Percentiles rank a stretch among this genome's conserved stretches.
These are phyloP conservation scores for Cardiospermum halicacabum DNA, from an alignment of 345 rosid genomes.

Conservation along the genomic window DNA sequence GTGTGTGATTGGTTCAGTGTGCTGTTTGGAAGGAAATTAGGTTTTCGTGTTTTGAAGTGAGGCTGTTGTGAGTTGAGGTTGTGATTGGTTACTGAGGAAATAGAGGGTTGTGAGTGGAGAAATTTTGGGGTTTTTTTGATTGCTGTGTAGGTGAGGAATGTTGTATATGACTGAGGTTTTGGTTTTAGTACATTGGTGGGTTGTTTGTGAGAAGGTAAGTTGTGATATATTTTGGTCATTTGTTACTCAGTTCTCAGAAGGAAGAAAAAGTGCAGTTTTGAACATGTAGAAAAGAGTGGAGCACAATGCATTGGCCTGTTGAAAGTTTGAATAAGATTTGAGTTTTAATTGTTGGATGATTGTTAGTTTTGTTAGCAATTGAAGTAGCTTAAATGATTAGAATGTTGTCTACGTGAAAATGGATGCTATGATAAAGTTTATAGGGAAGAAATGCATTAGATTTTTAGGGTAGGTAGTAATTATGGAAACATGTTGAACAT, in stretches of 20 bases:
- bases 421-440: background rate
- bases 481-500: too few species aligned
- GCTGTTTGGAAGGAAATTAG: constrained; percentile 7
- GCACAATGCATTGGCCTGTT: background rate
- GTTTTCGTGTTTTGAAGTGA: constrained; percentile 2
- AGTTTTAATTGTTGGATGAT: background rate
- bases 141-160: background rate
- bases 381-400: background rate
- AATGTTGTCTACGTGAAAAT: background rate
- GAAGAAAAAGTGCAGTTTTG: background rate
- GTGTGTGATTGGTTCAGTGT: constrained; percentile 22
- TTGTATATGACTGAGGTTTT: background rate
- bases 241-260: background rate
- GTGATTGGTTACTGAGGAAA: constrained; percentile 14
- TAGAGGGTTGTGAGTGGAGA: constrained; percentile 2
- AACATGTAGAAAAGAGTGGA: background rate
- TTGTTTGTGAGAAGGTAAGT: background rate
- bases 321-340: background rate
- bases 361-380: background rate
- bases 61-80: constrained; percentile 4
- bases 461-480: too few species aligned
- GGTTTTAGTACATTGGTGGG: background rate
- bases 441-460: background rate
- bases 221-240: background rate
- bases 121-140: constrained; percentile 1